phyloP scores from a whole-genome alignment of 768 basidiomycete species.

The Aureoboletus auriporus region DNA sequence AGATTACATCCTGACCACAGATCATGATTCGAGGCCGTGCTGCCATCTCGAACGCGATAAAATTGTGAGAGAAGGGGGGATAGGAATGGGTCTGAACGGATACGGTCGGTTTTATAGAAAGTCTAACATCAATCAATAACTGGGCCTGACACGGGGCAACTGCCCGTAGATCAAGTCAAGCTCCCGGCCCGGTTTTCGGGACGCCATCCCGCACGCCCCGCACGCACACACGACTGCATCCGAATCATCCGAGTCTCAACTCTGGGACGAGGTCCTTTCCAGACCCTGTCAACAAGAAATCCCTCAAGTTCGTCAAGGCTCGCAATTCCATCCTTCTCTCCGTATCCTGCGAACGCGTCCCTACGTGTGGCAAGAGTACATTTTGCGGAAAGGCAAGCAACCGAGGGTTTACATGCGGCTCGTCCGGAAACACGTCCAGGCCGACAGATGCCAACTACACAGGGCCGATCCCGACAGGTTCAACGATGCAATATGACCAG shows the following conservation, averaged over 20 bases:
- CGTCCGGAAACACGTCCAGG: conserved; percentile 83
- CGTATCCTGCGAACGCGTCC: conserved; percentile 77
- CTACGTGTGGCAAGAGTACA: conserved; percentile 90
- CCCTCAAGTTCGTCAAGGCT: conserved; percentile 70
- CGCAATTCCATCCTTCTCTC: conserved; percentile 84
- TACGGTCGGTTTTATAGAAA: too few species aligned
- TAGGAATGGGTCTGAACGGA: not conserved
- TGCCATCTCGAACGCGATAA: conserved; percentile 11
- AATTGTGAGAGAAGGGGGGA: not conserved
- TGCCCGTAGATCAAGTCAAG: too few species aligned
- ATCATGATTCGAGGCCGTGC: conserved; percentile 28
- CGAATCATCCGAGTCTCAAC: conserved; percentile 1
- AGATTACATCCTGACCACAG: conserved; percentile 25
- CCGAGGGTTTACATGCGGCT: conserved; percentile 75
- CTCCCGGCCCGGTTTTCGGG: too few species aligned
- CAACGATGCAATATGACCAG: not conserved
- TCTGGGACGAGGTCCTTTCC: conserved; percentile 68
- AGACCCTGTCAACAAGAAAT: conserved; percentile 58
- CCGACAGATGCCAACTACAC: conserved; percentile 74
- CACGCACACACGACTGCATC: too few species aligned
- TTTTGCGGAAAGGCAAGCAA: conserved; percentile 77
- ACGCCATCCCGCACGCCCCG: too few species aligned
- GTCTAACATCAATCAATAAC: too few species aligned
- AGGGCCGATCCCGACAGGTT: not conserved
- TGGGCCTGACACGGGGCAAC: too few species aligned